Evolutionary conservation across 75 land plant genomes (phyloP).

Genomic region (Larix kaempferi): DNA sequence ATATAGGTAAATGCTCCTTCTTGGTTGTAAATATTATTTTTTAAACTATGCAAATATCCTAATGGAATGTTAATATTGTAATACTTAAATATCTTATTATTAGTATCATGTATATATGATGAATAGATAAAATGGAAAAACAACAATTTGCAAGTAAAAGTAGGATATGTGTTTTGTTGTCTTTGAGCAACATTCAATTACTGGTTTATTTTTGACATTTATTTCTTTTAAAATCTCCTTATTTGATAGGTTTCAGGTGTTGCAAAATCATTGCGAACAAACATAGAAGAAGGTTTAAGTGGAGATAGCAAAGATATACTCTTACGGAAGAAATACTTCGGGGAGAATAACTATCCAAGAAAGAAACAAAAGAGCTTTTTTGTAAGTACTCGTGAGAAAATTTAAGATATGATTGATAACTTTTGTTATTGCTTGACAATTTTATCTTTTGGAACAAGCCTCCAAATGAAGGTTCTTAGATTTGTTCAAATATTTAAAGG

Average conservation of each 20-base stretch:
- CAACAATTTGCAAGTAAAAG: too few relatives aligned
- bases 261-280: slow-evolving; percentile 18
- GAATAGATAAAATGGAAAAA: too few relatives aligned
- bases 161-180: too few relatives aligned
- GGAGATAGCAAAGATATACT: slow-evolving; percentile 16
- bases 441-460: too few relatives aligned
- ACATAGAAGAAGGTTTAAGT: slow-evolving; percentile 24
- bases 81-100: too few relatives aligned
- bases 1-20: too few relatives aligned
- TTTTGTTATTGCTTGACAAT: background rate
- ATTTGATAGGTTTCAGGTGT: slow-evolving; percentile 14
- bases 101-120: too few relatives aligned
- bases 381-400: background rate
- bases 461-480: background rate
- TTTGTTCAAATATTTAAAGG: background rate
- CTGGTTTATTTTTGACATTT: background rate
- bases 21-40: too few relatives aligned
- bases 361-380: slow-evolving; percentile 25
- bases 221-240: background rate
- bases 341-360: slow-evolving; percentile 33
- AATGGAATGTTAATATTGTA: too few relatives aligned
- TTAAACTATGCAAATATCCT: too few relatives aligned
- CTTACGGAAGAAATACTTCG: slow-evolving; percentile 27
- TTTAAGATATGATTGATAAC: background rate
- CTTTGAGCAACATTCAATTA: background rate